These are phyloP conservation scores for Trichomonas vaginalis DNA, from an alignment of 208 protist genomes.

Conservation along the genomic window DNA sequence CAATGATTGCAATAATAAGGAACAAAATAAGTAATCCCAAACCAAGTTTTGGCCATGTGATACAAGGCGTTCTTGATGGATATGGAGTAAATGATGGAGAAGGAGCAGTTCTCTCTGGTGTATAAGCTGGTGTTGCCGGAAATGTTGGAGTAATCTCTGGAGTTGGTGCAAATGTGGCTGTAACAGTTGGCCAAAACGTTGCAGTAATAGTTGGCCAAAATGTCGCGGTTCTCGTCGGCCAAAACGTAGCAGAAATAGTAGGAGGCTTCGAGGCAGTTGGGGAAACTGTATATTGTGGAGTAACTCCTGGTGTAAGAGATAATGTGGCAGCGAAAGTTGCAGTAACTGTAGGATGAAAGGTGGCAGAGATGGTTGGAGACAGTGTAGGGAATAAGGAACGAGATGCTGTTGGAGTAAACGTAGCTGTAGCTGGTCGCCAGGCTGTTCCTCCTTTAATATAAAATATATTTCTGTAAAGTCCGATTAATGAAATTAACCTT, in stretches of 20 bases:
- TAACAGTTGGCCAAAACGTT: background rate
- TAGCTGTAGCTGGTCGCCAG: background rate
- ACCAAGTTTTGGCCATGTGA: background rate
- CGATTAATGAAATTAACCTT: background rate
- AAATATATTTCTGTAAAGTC: background rate
- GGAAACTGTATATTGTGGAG: background rate
- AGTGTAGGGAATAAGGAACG: background rate
- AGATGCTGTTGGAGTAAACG: background rate
- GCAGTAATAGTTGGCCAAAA: background rate
- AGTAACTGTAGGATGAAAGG: background rate
- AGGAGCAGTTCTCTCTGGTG: background rate
- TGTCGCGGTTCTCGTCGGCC: background rate
- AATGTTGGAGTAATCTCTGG: background rate
- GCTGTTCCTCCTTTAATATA: background rate
- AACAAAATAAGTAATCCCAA: background rate
- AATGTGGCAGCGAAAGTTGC: background rate
- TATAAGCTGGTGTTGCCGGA: background rate
- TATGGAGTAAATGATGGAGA: too few relatives aligned
- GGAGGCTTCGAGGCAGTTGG: background rate
- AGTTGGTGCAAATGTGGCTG: background rate
- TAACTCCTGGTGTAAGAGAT: background rate
- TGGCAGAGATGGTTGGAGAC: background rate
- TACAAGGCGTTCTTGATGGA: background rate
- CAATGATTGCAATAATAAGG: background rate
- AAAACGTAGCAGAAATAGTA: background rate